Percentiles rank a stretch among this genome's conserved stretches.
Evolutionary conservation across 768 basidiomycete species (phyloP).

Genomic region (Ramaria sp.): DNA sequence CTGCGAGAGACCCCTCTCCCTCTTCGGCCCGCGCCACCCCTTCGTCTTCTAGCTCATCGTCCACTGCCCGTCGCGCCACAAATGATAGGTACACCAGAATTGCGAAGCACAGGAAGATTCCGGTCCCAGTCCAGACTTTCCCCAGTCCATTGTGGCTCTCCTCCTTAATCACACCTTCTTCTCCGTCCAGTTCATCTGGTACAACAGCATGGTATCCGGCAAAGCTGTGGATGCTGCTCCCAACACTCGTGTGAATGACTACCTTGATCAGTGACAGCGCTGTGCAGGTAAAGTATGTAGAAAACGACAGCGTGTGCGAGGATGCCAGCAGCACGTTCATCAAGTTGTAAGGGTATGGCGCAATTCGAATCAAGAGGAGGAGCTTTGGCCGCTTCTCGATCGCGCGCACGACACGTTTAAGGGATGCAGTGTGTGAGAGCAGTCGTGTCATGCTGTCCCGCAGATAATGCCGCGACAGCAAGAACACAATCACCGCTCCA

Average conservation of each 20-base stretch:
- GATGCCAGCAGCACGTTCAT: conserved; percentile 92
- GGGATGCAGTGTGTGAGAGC: conserved; percentile 57
- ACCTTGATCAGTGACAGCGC: conserved; percentile 82
- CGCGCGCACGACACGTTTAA: conserved; percentile 75
- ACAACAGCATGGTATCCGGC: conserved; percentile 41
- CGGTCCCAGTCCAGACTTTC: conserved; percentile 54
- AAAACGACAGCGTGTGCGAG: conserved; percentile 68
- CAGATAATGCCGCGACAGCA: conserved; percentile 65
- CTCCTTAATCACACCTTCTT: too few relatives aligned
- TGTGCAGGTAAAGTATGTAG: conserved; percentile 72
- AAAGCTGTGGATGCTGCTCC: conserved; percentile 79
- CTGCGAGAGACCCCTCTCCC: conserved; percentile 39
- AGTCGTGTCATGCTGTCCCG: conserved; percentile 61
- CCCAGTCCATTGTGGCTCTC: conserved; percentile 32
- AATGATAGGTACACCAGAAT: conserved; percentile 73
- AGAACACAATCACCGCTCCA: conserved; percentile 78
- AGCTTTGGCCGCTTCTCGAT: conserved; percentile 82
- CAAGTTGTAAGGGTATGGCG: conserved; percentile 90
- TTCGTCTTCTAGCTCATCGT: conserved; percentile 35
- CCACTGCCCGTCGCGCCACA: conserved; percentile 64
- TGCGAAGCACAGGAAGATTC: conserved; percentile 59
- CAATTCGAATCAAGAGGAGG: conserved; percentile 84
- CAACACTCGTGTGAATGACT: conserved; percentile 83
- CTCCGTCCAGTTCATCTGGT: neutral
- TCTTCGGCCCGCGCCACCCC: conserved; percentile 24